These are phyloP conservation scores for Phytophthora nicotianae DNA, from an alignment of 352 stramenopile species.

Conservation along the genomic window DNA sequence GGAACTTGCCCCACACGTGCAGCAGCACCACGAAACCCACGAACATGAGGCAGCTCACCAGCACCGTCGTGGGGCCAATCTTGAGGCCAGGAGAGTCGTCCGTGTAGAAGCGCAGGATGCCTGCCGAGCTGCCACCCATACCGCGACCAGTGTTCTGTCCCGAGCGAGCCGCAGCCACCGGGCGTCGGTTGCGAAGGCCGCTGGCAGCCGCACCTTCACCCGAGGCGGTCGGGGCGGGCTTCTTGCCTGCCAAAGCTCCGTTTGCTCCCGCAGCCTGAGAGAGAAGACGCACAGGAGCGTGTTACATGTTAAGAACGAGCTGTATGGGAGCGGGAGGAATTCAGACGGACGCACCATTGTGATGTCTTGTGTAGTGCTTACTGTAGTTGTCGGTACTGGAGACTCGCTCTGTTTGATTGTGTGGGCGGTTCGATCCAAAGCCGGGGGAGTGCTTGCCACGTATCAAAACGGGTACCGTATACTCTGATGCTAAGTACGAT, in stretches of 20 bases:
- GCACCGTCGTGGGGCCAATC: slow-evolving; percentile 95
- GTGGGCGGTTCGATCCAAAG: slow-evolving; percentile 20
- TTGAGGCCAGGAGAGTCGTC: slow-evolving; percentile 96
- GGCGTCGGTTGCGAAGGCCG: slow-evolving; percentile 75
- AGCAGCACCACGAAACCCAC: slow-evolving; percentile 97
- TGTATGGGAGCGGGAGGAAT: neutral
- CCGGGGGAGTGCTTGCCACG: slow-evolving; percentile 26
- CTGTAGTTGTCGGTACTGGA: slow-evolving; percentile 5
- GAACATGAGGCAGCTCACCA: slow-evolving; percentile 95
- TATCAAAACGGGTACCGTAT: slow-evolving; percentile 27
- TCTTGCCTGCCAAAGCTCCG: slow-evolving; percentile 57
- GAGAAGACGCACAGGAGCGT: neutral
- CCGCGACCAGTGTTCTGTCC: slow-evolving; percentile 78
- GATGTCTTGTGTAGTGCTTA: slow-evolving; percentile 2
- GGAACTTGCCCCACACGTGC: slow-evolving; percentile 98
- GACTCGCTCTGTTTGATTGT: slow-evolving; percentile 31
- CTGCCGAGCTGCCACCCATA: slow-evolving; percentile 86
- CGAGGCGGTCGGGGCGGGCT: slow-evolving; percentile 66
- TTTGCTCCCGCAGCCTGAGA: slow-evolving; percentile 44
- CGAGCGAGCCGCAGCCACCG: slow-evolving; percentile 42
- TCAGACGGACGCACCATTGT: slow-evolving; percentile 25
- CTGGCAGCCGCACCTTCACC: slow-evolving; percentile 69
- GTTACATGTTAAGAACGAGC: neutral
- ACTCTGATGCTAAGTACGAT: slow-evolving; percentile 11
- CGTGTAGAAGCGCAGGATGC: slow-evolving; percentile 97